These are phyloP conservation scores for Bremia lactucae DNA, from an alignment of 352 stramenopile species.

Conservation along the genomic window DNA sequence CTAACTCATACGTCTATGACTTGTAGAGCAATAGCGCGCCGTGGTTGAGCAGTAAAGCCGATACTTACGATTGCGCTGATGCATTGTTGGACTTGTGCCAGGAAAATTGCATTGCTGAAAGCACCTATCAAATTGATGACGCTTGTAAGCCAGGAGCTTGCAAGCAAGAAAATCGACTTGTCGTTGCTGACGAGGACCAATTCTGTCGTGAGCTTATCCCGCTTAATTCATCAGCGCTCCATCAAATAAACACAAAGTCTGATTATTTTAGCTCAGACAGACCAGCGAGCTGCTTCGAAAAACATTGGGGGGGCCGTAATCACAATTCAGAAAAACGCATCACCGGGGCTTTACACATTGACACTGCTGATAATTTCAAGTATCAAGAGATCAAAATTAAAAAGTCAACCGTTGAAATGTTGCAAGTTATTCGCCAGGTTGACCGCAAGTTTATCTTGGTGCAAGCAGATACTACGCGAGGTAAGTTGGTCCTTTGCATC, in stretches of 20 bases:
- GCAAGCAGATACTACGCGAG: conserved; percentile 15
- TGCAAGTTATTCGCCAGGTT: conserved; percentile 81
- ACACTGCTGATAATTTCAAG: conserved; percentile 20
- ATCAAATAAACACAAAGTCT: conserved; percentile 2
- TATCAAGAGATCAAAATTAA: conserved; percentile 41
- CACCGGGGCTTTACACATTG: conserved; percentile 16
- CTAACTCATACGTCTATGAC: too few relatives aligned
- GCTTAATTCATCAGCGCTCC: neutral
- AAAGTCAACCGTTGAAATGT: conserved; percentile 44
- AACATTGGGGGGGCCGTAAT: neutral
- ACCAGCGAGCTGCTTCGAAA: conserved; percentile 2
- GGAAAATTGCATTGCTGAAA: neutral
- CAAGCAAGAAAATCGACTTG: neutral
- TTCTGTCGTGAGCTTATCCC: neutral
- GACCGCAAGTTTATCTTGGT: conserved; percentile 88
- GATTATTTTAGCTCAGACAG: conserved; percentile 10
- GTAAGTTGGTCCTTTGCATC: conserved; percentile 59
- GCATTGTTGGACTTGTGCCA: conserved; percentile 10
- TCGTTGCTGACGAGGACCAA: neutral
- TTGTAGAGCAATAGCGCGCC: neutral
- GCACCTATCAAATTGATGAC: neutral
- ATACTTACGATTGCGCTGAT: conserved; percentile 17
- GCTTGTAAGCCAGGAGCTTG: neutral
- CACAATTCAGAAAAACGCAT: conserved; percentile 4
- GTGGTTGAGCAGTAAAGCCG: conserved; percentile 27